Percentiles rank a stretch among this genome's conserved stretches.
These are phyloP conservation scores for Xylariaceae sp. DNA, from an alignment of 2,329 filamentous ascomycete species.

Conservation along the genomic window DNA sequence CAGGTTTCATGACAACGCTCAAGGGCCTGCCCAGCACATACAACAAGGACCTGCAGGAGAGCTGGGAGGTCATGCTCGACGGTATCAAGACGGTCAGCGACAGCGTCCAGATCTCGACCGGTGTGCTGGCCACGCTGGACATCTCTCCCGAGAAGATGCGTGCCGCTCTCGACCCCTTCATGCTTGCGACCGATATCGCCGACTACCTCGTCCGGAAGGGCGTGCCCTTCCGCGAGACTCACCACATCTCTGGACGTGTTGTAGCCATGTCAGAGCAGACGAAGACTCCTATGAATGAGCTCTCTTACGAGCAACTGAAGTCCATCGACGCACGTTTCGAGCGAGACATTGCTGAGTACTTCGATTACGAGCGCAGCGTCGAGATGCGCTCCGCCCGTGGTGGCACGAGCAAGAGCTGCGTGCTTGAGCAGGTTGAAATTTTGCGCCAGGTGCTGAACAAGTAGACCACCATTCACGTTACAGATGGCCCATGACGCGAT, in stretches of 20 bases:
- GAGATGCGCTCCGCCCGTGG: conserved; percentile 75
- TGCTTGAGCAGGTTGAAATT: conserved; percentile 60
- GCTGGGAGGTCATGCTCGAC: conserved; percentile 80
- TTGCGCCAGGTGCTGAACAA: conserved; percentile 35
- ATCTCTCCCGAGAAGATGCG: conserved; percentile 72
- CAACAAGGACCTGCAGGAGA: conserved; percentile 91
- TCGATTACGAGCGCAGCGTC: conserved; percentile 80
- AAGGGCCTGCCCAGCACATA: conserved; percentile 75
- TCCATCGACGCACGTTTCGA: conserved; percentile 55
- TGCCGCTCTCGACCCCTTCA: conserved; percentile 73
- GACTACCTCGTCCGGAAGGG: conserved; percentile 66
- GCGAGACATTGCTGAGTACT: conserved; percentile 64
- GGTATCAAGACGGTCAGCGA: conserved; percentile 77
- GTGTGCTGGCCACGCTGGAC: conserved; percentile 70
- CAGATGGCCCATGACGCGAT: not conserved
- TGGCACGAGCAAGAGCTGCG: conserved; percentile 63
- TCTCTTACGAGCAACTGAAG: conserved; percentile 42
- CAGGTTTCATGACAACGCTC: conserved; percentile 70
- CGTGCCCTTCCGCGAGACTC: conserved; percentile 78
- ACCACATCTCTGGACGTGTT: conserved; percentile 73
- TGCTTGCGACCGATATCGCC: conserved; percentile 72
- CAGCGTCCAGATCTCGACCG: conserved; percentile 77
- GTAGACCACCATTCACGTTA: conserved; percentile 3
- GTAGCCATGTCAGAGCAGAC: conserved; percentile 68
- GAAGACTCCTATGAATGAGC: conserved; percentile 65